Evolutionary conservation across 2,329 filamentous ascomycete genomes (phyloP), one percentile per base, ranked within the genome.

Genomic region (Colletotrichum tanaceti): DNA sequence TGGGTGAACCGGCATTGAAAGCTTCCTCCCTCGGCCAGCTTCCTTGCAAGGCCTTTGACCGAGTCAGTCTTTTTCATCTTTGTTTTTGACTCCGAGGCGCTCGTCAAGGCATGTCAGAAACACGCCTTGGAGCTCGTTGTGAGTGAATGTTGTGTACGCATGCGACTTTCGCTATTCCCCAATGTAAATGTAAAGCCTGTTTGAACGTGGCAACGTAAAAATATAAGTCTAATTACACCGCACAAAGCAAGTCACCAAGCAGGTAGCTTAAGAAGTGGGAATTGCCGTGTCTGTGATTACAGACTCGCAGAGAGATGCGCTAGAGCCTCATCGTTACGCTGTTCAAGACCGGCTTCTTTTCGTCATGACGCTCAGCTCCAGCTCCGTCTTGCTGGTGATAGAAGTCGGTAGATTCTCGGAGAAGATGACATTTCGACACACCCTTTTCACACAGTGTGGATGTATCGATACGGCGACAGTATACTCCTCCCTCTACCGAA

Each of bases 321-420:
- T 13, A 7, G 2, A 24, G 28, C 11, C 2, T 10, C 10, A 38
- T 18, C 13, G 18, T 7, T 4, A 53, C 10, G 32, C 10, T 53
- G 50, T 20, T 13, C 14, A 10, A n/a, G 7, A 5, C 9, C 32
- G 28, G 18, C n/a, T 13, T 22, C 14, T 22, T 32, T 35, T 9
- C 7, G 9, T 35, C 32, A 13, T 22, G n/a, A 59, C 24, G 24
- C 7, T 5, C 24, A 44, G 11, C 13, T 53, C 18, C 13, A 22
- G 2, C 28, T n/a, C 46, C 24, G 35, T 11, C 7, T 22, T 28
- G 24, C 16, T 1, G 35, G 58, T 43, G 35, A 43, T 64, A 43
- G 65, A 71, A 71, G 20, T 49, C 57, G 52, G 67, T 70, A 70
- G 67, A 71, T 66, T 52, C 43, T 58, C 65, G 59, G 65, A 46